phyloP scores from a whole-genome alignment of 2,329 filamentous ascomycete genomes.

The Atkinsonella hypoxylon region DNA sequence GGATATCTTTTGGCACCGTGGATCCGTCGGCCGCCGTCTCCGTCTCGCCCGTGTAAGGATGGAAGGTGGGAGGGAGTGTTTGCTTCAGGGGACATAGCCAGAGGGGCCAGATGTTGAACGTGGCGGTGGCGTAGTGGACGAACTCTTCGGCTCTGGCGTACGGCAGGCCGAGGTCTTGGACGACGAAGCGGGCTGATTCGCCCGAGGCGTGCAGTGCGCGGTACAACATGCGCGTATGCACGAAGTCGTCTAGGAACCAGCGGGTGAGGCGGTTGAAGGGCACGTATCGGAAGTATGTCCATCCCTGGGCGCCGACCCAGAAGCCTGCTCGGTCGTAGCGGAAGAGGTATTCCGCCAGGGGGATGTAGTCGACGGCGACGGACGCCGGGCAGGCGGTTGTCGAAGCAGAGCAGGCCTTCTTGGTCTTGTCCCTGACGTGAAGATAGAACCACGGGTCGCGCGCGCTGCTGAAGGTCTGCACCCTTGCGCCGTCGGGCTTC shows the following conservation, averaged over 20 bases:
- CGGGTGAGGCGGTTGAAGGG: conserved; percentile 55
- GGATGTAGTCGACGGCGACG: conserved; percentile 42
- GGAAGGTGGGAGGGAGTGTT: conserved; percentile 38
- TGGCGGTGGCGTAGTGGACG: conserved; percentile 39
- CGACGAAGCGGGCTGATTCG: conserved; percentile 51
- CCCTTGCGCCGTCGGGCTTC: conserved; percentile 22
- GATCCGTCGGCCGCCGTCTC: conserved; percentile 12
- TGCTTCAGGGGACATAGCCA: conserved; percentile 47
- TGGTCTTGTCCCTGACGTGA: conserved; percentile 43
- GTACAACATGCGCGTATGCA: conserved; percentile 65
- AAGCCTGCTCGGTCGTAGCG: conserved; percentile 65
- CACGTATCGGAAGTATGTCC: conserved; percentile 51
- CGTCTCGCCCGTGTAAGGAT: conserved; percentile 35
- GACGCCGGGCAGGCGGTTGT: conserved; percentile 12
- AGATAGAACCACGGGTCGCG: conserved; percentile 69
- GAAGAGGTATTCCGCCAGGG: conserved; percentile 62
- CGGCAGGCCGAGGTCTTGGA: conserved; percentile 54
- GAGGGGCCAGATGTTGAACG: conserved; percentile 45
- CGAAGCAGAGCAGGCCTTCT: conserved; percentile 8
- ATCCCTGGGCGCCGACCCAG: conserved; percentile 57
- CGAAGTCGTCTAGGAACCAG: conserved; percentile 59
- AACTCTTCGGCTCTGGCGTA: conserved; percentile 40
- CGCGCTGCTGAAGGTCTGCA: conserved; percentile 45
- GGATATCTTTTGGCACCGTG: conserved; percentile 26
- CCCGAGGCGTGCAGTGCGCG: conserved; percentile 57